Conservation (phyloP, 2,329 filamentous ascomycete genomes). For the Knufia fluminis region DNA sequence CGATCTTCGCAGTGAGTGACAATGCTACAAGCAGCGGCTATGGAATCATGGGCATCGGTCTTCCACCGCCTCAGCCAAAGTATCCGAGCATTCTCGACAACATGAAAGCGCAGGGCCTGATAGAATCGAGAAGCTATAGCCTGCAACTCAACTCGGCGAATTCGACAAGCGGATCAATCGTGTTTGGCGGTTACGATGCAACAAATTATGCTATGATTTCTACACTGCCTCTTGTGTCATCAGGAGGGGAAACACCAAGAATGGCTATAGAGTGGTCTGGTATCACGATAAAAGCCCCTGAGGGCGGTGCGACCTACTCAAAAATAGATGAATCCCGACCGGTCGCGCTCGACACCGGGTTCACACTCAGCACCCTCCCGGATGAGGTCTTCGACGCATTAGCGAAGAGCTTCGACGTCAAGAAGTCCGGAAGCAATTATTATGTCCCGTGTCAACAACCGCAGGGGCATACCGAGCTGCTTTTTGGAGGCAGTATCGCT, state of each 20-base stretch:
- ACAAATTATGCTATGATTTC: not conserved
- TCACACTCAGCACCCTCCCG: not conserved
- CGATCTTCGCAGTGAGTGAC: too few species aligned
- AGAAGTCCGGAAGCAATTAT: not conserved
- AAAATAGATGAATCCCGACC: not conserved
- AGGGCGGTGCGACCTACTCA: not conserved
- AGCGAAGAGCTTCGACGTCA: not conserved
- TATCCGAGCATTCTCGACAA: not conserved
- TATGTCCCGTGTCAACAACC: not conserved
- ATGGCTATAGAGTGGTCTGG: not conserved
- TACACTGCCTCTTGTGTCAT: not conserved
- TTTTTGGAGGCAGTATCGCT: not conserved
- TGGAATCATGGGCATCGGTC: not conserved
- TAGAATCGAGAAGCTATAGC: not conserved
- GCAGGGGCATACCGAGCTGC: not conserved
- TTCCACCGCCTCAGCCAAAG: not conserved
- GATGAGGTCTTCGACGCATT: not conserved
- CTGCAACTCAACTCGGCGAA: too few species aligned
- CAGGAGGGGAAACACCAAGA: not conserved
- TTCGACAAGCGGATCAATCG: not conserved
- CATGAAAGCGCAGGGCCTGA: not conserved
- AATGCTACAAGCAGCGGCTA: too few species aligned
- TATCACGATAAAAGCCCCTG: not conserved
- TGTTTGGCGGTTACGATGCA: not conserved
- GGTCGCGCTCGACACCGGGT: not conserved